A percentile compares a stretch with the other conserved stretches of the same genome.
phyloP scores from a whole-genome alignment of 345 rosid species.

The Pseudoturritis turrita region DNA sequence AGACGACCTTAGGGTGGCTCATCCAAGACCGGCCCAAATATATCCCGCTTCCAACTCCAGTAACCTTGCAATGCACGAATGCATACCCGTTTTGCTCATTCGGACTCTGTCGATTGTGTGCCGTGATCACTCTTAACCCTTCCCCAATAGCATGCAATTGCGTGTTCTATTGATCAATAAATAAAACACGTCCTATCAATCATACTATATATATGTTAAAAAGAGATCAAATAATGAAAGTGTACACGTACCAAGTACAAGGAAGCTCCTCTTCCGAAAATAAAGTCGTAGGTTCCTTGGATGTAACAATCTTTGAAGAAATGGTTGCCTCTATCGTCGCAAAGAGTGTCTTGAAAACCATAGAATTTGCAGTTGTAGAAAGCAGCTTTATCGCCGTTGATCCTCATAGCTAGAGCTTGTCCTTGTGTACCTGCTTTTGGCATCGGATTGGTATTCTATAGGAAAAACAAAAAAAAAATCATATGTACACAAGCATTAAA shows the following conservation, averaged over 20 bases:
- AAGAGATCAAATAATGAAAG: background rate
- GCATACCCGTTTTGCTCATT: slow-evolving; percentile 34
- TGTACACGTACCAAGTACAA: slow-evolving; percentile 36
- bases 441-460: slow-evolving; percentile 46
- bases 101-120: slow-evolving; percentile 31
- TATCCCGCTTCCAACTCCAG: slow-evolving; percentile 34
- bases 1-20: slow-evolving; percentile 44
- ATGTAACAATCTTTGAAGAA: slow-evolving; percentile 42
- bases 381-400: slow-evolving; percentile 44
- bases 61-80: slow-evolving; percentile 41
- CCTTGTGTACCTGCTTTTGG: slow-evolving; percentile 36
- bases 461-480: background rate
- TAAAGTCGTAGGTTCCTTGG: slow-evolving; percentile 48
- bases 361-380: slow-evolving; percentile 37
- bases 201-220: background rate
- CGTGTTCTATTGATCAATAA: slow-evolving; percentile 21
- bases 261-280: slow-evolving; percentile 49
- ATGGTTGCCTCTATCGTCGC: slow-evolving; percentile 47
- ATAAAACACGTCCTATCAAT: background rate
- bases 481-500: background rate
- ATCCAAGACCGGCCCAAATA: slow-evolving; percentile 66
- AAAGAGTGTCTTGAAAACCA: slow-evolving; percentile 52
- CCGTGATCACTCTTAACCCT: slow-evolving; percentile 42
- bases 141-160: slow-evolving; percentile 38
- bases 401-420: slow-evolving; percentile 49